phyloP scores from a whole-genome alignment of 2,329 filamentous ascomycete species.

The Fusarium clavum region DNA sequence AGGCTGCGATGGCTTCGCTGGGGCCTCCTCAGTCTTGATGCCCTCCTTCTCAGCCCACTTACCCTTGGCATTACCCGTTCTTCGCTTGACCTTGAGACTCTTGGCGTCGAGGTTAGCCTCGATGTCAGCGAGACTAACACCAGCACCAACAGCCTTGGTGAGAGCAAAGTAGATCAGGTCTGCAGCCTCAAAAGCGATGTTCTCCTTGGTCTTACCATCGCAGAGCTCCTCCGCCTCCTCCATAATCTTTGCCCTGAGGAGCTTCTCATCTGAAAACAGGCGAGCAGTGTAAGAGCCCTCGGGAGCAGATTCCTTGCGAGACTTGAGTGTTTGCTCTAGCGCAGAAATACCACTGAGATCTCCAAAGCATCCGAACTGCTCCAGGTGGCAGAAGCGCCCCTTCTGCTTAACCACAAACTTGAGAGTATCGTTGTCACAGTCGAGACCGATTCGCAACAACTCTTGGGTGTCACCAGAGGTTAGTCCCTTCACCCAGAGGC shows the following conservation, averaged over 20 bases:
- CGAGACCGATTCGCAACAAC: constrained; percentile 83
- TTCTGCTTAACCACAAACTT: constrained; percentile 91
- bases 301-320: constrained; percentile 84
- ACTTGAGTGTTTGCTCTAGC: constrained; percentile 86
- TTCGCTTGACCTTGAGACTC: constrained; percentile 92
- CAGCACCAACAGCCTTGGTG: constrained; percentile 86
- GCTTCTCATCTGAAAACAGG: constrained; percentile 90
- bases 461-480: constrained; percentile 95
- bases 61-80: constrained; percentile 93
- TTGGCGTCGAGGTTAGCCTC: constrained; percentile 94
- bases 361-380: constrained; percentile 93
- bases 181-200: constrained; percentile 93
- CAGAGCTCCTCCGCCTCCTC: constrained; percentile 97
- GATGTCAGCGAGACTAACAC: constrained; percentile 87
- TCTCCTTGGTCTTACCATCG: constrained; percentile 81
- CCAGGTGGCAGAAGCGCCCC: constrained; percentile 93
- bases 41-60: constrained; percentile 89
- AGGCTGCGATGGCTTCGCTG: constrained; percentile 49
- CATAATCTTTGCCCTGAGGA: constrained; percentile 95
- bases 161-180: constrained; percentile 97
- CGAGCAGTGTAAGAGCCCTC: constrained; percentile 93
- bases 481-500: constrained; percentile 96
- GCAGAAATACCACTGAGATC: constrained; percentile 82
- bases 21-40: constrained; percentile 60
- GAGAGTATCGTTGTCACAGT: constrained; percentile 94